phyloP scores from a whole-genome alignment of 805 yeast species.

The Tetrapisispora nanseiensis region DNA sequence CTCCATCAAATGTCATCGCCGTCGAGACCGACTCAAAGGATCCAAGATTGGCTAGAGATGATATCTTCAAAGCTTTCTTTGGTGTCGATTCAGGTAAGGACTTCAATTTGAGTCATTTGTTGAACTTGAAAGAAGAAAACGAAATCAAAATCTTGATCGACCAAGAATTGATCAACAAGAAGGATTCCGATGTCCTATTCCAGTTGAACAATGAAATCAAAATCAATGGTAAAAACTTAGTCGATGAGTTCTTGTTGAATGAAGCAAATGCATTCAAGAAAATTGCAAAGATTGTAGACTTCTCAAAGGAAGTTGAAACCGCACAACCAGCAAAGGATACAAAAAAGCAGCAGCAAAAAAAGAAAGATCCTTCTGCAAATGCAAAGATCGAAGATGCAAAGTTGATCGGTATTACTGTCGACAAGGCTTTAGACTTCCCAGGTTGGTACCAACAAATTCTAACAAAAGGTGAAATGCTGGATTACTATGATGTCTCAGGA shows the following conservation, averaged over 20 bases:
- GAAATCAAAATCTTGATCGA: constrained; percentile 25
- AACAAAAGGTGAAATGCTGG: constrained; percentile 96
- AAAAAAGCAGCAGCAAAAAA: constrained; percentile 1
- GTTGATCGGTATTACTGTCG: constrained; percentile 91
- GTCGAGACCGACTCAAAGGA: constrained; percentile 64
- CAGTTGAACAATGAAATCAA: constrained; percentile 21
- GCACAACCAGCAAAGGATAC: constrained; percentile 15
- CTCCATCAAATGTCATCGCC: constrained; percentile 60
- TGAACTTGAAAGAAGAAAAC: constrained; percentile 25
- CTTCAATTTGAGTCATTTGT: constrained; percentile 29
- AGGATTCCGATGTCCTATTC: constrained; percentile 19
- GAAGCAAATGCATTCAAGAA: constrained; percentile 33
- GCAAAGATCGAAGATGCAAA: constrained; percentile 77
- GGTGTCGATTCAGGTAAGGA: constrained; percentile 22
- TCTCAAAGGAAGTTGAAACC: constrained; percentile 31
- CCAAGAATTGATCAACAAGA: constrained; percentile 31
- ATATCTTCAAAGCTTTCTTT: constrained; percentile 51
- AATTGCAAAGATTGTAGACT: constrained; percentile 41
- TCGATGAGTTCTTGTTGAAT: constrained; percentile 1
- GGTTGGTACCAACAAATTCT: constrained; percentile 96
- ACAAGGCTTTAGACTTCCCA: constrained; percentile 84
- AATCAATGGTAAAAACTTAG: constrained; percentile 22
- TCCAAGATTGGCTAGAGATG: constrained; percentile 81
- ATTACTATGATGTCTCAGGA: constrained; percentile 97
- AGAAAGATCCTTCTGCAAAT: constrained; percentile 15